These are phyloP conservation scores for Neoscytalidium dimidiatum DNA, from an alignment of 2,329 filamentous ascomycete genomes.

Conservation along the genomic window DNA sequence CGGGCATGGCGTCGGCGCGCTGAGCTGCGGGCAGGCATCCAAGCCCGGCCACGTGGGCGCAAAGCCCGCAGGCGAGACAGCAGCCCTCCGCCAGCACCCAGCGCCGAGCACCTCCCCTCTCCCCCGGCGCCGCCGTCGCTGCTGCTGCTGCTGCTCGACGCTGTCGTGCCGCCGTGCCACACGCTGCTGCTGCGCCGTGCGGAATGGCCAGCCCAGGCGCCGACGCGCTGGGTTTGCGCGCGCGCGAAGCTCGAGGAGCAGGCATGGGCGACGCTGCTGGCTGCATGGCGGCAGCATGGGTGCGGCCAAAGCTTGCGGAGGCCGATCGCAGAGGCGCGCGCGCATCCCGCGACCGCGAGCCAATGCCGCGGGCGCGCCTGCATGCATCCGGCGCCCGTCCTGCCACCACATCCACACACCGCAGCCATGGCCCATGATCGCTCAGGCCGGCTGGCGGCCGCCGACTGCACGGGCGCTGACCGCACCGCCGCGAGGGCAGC, in stretches of 20 bases:
- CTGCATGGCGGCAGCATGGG: slow-evolving; percentile 4
- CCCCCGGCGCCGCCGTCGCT: background rate
- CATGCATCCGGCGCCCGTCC: background rate
- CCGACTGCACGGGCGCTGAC: background rate
- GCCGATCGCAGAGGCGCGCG: background rate
- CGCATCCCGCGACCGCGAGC: slow-evolving; percentile 10
- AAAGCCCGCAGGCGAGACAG: slow-evolving; percentile 1
- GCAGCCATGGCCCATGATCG: background rate
- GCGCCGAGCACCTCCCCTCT: background rate
- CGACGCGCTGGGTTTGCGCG: slow-evolving; percentile 2
- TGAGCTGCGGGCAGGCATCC: slow-evolving; percentile 16
- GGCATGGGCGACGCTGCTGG: background rate
- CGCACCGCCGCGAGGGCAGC: background rate
- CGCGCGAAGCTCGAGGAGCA: slow-evolving; percentile 8
- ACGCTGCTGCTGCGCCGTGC: background rate
- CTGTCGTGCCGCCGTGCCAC: background rate
- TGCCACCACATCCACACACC: background rate
- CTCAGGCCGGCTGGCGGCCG: background rate
- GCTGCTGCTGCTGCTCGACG: background rate
- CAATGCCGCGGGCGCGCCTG: slow-evolving; percentile 5
- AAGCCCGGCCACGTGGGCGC: slow-evolving; percentile 8
- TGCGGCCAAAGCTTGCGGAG: background rate
- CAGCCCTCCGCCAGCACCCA: background rate
- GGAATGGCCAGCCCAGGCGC: background rate
- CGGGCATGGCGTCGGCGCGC: background rate